Evolutionary conservation across 1,284 basidiomycete genomes (phyloP).

Genomic region (Ceratobasidium theobromae): DNA sequence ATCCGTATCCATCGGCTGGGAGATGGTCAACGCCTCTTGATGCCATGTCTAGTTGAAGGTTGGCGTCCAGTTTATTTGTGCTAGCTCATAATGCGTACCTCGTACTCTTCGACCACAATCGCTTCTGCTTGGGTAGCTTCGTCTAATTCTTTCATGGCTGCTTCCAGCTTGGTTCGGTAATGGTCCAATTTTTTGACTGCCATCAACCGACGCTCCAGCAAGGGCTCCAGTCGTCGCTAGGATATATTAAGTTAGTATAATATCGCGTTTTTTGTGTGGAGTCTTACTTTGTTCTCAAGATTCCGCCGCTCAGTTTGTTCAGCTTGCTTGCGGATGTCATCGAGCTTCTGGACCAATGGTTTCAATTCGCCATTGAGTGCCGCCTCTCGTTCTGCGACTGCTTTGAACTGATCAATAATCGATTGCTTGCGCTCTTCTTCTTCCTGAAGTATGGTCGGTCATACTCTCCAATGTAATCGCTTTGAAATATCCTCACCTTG

Average conservation of each 20-base stretch:
- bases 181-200: slow-evolving; percentile 29
- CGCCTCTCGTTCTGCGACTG: slow-evolving; percentile 28
- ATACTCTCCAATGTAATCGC: background rate
- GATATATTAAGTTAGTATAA: background rate
- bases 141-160: slow-evolving; percentile 38
- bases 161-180: slow-evolving; percentile 30
- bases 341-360: slow-evolving; percentile 24
- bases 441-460: slow-evolving; percentile 47
- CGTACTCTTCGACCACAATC: slow-evolving; percentile 50
- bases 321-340: slow-evolving; percentile 27
- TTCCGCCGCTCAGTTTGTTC: slow-evolving; percentile 22
- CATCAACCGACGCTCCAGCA: slow-evolving; percentile 26
- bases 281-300: slow-evolving; percentile 8
- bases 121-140: slow-evolving; percentile 49
- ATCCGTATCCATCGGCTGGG: slow-evolving; percentile 21
- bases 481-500: slow-evolving; percentile 48
- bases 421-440: slow-evolving; percentile 53
- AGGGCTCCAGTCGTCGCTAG: slow-evolving; percentile 20
- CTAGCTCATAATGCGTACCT: background rate
- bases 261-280: background rate
- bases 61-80: background rate
- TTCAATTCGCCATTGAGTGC: slow-evolving; percentile 19
- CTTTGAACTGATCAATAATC: slow-evolving; percentile 27
- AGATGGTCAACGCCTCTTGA: slow-evolving; percentile 49
- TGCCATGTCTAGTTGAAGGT: slow-evolving; percentile 58